Base-by-base conservation (phyloP, 352 stramenopile species). In the Phytophthora fragariae region DNA sequence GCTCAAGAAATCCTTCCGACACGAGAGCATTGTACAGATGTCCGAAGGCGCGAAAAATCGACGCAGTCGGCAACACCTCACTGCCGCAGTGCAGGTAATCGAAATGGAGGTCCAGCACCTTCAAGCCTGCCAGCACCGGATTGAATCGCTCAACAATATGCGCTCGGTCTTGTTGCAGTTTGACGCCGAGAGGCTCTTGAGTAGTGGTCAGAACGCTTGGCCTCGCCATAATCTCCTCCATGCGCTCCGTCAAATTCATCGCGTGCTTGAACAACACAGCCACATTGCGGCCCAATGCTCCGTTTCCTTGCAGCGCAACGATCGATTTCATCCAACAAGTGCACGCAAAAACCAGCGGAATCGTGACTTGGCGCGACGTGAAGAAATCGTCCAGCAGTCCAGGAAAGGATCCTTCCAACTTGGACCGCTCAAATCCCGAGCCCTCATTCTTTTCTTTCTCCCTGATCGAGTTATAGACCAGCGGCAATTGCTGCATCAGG, bases 291-390 rank as follows among this genome's bases (percentile, higher is more conserved):
- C 47, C 47, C 47, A 54, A 12, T 27, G n/a, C 47, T 29, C 47
- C 47, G 14, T 54, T 29, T 15, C 47, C 47, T 54, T 54, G 47
- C 19, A 54, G 17, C 1, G 47, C 47, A 2, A 54, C 4, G 19
- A 54, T 29, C 47, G 47, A 54, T 15, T 54, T 54, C 19, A 54
- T 54, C 47, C 47, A 54, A 29, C 47, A 54, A 29, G 47, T 31
- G 47, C 19, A 31, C 10, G 47, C 47, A 54, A 54, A 54, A 9
- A 54, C 47, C n/a, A 54, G 47, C 9, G 19, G 47, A 14, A 54
- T 54, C 47, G 47, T 29, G 0, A 31, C 47, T 54, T 54, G 47
- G 17, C 47, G 47, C 2, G 47, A 15, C 10, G 47, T 17, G 47
- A 54, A 54, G 47, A 54, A 54, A 4, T 27, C 47, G 7, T 29